Conservation (phyloP, 441 rosid species). For the Theobroma grandiflorum region DNA sequence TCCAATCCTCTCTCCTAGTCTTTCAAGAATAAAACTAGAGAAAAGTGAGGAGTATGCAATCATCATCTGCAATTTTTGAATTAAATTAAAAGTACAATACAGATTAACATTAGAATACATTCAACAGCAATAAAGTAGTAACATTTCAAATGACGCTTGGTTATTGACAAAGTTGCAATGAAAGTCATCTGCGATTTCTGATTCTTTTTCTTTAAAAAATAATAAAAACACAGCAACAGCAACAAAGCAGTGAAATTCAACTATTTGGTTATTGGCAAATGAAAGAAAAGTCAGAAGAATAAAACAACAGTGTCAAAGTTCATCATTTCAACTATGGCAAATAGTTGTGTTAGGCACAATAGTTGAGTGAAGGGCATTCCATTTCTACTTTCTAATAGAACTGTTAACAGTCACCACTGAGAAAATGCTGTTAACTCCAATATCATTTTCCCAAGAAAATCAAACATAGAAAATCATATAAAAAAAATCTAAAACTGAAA, state of each 20-base stretch:
- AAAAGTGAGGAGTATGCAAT: conserved; percentile 82
- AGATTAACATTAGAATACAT: neutral
- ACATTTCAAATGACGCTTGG: neutral
- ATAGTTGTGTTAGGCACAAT: neutral
- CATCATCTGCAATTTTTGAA: conserved; percentile 73
- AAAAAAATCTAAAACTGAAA: conserved; percentile 11
- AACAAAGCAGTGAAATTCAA: conserved; percentile 6
- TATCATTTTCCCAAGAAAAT: neutral
- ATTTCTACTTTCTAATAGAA: neutral
- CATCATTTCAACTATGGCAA: neutral
- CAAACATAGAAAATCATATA: conserved; percentile 6
- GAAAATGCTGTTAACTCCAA: neutral
- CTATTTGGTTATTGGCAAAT: neutral
- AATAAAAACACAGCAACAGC: neutral
- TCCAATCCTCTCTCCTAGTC: conserved; percentile 71
- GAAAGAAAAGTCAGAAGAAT: neutral
- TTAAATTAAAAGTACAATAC: conserved; percentile 28
- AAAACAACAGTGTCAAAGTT: neutral
- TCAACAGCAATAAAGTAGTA: neutral
- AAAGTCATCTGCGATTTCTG: neutral
- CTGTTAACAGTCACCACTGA: neutral
- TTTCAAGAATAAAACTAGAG: conserved; percentile 86
- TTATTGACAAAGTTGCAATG: neutral
- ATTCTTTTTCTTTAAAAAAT: neutral
- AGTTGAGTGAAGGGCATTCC: neutral